Conservation (phyloP, 1,284 basidiomycete species). For the Flammula alnicola region DNA sequence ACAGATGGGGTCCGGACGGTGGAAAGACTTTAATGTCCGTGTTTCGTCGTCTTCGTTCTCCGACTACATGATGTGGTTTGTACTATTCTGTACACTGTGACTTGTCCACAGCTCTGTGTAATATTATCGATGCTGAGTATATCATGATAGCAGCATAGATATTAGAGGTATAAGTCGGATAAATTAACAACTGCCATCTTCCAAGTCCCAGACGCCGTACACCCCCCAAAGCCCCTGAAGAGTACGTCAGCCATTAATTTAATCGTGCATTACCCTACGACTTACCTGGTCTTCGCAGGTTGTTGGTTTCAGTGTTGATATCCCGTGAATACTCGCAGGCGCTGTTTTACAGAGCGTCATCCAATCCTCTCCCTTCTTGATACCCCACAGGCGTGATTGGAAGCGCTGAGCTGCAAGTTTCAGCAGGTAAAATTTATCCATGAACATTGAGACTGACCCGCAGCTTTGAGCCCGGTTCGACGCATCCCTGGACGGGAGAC, state of each 20-base stretch:
- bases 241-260: slow-evolving; percentile 6
- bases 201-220: slow-evolving; percentile 36
- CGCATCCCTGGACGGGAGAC: slow-evolving; percentile 32
- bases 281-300: slow-evolving; percentile 33
- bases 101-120: not conserved
- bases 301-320: slow-evolving; percentile 25
- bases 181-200: slow-evolving; percentile 32
- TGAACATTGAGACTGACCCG: slow-evolving; percentile 20
- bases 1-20: slow-evolving; percentile 70
- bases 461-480: slow-evolving; percentile 22
- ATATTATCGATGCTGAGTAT: no score
- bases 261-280: not conserved
- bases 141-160: no score
- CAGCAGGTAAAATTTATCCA: not conserved
- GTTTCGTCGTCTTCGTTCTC: slow-evolving; percentile 69
- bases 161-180: not conserved
- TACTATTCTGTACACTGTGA: not conserved
- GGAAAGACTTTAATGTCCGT: slow-evolving; percentile 68
- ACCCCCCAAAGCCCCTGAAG: slow-evolving; percentile 33
- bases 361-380: slow-evolving; percentile 31
- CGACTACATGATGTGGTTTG: slow-evolving; percentile 27
- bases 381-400: slow-evolving; percentile 30
- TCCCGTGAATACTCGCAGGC: slow-evolving; percentile 29
- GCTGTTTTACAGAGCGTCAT: slow-evolving; percentile 31
- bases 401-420: slow-evolving; percentile 25